phyloP scores from a whole-genome alignment of 495 filamentous ascomycete species.

The Tuber microsphaerosporum region DNA sequence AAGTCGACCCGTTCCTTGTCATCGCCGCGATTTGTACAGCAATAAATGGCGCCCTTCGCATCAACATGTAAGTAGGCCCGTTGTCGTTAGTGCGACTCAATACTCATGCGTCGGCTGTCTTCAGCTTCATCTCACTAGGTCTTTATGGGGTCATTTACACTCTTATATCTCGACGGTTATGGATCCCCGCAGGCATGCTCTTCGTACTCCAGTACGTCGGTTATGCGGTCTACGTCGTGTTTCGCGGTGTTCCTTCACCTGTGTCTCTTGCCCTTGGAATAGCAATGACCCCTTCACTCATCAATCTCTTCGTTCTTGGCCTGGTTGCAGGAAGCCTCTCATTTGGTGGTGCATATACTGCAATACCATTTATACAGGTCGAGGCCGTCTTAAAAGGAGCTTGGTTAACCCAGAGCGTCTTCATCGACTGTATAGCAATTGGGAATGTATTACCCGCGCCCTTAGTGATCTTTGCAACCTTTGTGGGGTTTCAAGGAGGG shows the following conservation, averaged over 20 bases:
- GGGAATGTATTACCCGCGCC: slow-evolving; percentile 44
- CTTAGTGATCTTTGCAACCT: slow-evolving; percentile 44
- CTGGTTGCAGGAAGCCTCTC: slow-evolving; percentile 43
- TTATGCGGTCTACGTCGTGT: slow-evolving; percentile 42
- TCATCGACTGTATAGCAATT: slow-evolving; percentile 45
- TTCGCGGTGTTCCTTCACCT: slow-evolving; percentile 42
- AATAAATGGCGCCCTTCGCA: slow-evolving; percentile 42
- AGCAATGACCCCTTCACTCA: slow-evolving; percentile 40
- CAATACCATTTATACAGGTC: slow-evolving; percentile 45
- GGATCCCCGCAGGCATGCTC: slow-evolving; percentile 35
- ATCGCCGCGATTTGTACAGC: slow-evolving; percentile 42
- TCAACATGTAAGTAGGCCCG: no score
- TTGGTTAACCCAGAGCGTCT: slow-evolving; percentile 43
- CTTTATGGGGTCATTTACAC: slow-evolving; percentile 42
- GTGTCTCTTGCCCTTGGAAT: slow-evolving; percentile 44
- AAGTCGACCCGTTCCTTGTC: slow-evolving; percentile 41
- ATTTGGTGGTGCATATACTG: slow-evolving; percentile 45
- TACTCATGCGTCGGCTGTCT: no score
- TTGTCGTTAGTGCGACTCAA: no score
- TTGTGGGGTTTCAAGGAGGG: slow-evolving; percentile 45
- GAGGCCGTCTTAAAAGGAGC: slow-evolving; percentile 43
- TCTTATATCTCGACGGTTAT: slow-evolving; percentile 34
- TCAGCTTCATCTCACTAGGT: slow-evolving; percentile 44
- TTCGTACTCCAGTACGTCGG: slow-evolving; percentile 43
- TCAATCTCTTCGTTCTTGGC: slow-evolving; percentile 44